phyloP scores from a whole-genome alignment of 495 filamentous ascomycete species.

The Tuber magnatum region DNA sequence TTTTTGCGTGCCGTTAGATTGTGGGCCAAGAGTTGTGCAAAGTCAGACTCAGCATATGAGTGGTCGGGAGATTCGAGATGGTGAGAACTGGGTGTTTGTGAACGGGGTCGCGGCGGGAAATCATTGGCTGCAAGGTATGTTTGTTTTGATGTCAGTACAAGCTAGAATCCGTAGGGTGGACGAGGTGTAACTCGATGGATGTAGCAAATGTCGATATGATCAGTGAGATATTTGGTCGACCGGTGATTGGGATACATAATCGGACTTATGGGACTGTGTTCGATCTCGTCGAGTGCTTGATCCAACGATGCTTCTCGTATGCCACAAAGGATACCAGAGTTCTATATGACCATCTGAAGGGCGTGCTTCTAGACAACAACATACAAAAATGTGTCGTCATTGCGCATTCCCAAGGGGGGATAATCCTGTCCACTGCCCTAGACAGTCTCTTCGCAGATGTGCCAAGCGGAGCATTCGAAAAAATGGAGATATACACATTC shows the following conservation, averaged over 20 bases:
- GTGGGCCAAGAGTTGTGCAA: constrained; percentile 27
- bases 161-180: constrained; percentile 8
- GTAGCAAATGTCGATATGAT: constrained; percentile 60
- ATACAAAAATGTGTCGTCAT: constrained; percentile 69
- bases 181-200: constrained; percentile 32
- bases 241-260: constrained; percentile 75
- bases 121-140: constrained; percentile 35
- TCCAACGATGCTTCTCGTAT: constrained; percentile 69
- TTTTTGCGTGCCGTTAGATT: constrained; percentile 23
- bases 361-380: constrained; percentile 50
- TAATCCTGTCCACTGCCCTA: constrained; percentile 64
- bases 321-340: constrained; percentile 61
- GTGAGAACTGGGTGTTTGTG: constrained; percentile 69
- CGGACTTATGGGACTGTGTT: constrained; percentile 66
- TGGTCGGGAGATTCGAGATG: constrained; percentile 22
- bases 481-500: constrained; percentile 81
- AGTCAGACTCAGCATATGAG: constrained; percentile 17
- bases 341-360: constrained; percentile 51
- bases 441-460: constrained; percentile 76
- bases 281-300: constrained; percentile 67
- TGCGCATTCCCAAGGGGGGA: constrained; percentile 74
- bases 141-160: background rate
- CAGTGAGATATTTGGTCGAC: constrained; percentile 65
- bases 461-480: constrained; percentile 56
- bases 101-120: constrained; percentile 60